Evolutionary conservation across 1,284 basidiomycete species (phyloP).

Genomic region (Neotropicomus parvogracilis): DNA sequence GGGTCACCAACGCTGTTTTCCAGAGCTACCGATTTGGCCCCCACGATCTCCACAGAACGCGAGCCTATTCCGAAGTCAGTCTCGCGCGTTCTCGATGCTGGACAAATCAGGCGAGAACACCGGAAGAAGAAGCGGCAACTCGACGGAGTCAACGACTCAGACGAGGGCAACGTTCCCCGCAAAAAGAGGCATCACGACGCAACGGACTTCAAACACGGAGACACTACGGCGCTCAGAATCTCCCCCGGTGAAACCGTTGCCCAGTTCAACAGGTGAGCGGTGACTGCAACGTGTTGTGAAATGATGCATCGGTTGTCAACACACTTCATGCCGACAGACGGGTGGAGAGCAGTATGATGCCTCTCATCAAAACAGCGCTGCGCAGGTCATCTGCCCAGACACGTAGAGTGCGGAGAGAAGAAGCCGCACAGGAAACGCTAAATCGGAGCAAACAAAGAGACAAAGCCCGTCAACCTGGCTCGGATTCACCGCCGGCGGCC

Average conservation of each 20-base stretch:
- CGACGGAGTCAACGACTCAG: conserved; percentile 31
- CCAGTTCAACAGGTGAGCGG: conserved; percentile 67
- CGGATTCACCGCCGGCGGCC: conserved; percentile 16
- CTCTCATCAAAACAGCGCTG: conserved; percentile 57
- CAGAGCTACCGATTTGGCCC: conserved; percentile 51
- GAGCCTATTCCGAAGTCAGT: conserved; percentile 69
- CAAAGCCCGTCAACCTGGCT: conserved; percentile 17
- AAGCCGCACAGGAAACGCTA: conserved; percentile 29
- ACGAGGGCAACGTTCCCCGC: conserved; percentile 31
- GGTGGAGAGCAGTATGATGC: conserved; percentile 67
- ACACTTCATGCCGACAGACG: conserved; percentile 42
- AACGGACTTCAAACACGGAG: conserved; percentile 22
- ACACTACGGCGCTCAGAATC: conserved; percentile 42
- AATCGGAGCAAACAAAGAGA: conserved; percentile 15
- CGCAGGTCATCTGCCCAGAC: conserved; percentile 50
- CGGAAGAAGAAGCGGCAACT: conserved; percentile 48
- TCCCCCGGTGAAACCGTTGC: conserved; percentile 64
- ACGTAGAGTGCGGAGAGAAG: conserved; percentile 46
- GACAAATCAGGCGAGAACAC: conserved; percentile 52
- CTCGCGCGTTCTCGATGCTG: conserved; percentile 60
- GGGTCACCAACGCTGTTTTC: neutral
- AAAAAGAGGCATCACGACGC: conserved; percentile 37
- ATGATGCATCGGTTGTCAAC: conserved; percentile 6
- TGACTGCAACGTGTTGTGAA: conserved; percentile 7
- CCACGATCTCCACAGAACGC: conserved; percentile 38